A percentile compares a stretch with the other conserved stretches of the same genome.
phyloP scores from a whole-genome alignment of 495 filamentous ascomycete species.

The Aspergillus baeticus region DNA sequence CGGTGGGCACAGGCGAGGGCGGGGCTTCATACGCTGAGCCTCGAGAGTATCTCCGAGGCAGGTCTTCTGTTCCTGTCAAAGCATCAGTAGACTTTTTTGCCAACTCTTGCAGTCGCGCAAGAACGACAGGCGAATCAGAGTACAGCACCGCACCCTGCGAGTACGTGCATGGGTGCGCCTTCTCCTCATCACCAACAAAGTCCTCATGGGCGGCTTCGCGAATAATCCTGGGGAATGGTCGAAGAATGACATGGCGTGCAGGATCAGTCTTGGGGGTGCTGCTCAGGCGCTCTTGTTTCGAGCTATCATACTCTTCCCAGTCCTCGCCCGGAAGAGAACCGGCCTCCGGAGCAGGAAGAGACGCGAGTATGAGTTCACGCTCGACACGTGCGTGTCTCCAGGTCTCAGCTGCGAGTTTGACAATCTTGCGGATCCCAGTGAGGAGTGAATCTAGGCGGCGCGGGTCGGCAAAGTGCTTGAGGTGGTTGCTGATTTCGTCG shows the following conservation, averaged over 20 bases:
- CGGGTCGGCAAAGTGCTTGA: slow-evolving; percentile 58
- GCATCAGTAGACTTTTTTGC: slow-evolving; percentile 37
- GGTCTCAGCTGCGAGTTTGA: slow-evolving; percentile 63
- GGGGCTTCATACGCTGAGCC: slow-evolving; percentile 15
- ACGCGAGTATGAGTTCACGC: slow-evolving; percentile 57
- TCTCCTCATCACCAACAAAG: slow-evolving; percentile 42
- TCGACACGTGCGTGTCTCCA: slow-evolving; percentile 65
- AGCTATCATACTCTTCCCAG: slow-evolving; percentile 46
- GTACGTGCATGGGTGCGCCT: slow-evolving; percentile 45
- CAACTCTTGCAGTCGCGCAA: slow-evolving; percentile 50
- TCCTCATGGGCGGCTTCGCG: slow-evolving; percentile 58
- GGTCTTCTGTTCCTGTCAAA: slow-evolving; percentile 21
- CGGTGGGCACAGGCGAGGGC: slow-evolving; percentile 5
- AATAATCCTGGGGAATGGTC: slow-evolving; percentile 54
- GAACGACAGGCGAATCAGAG: slow-evolving; percentile 52
- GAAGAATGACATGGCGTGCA: slow-evolving; percentile 45
- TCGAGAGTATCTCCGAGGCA: slow-evolving; percentile 18
- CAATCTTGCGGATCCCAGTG: slow-evolving; percentile 53
- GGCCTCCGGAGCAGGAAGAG: slow-evolving; percentile 48
- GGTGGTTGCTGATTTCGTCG: slow-evolving; percentile 58
- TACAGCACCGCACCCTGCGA: slow-evolving; percentile 52
- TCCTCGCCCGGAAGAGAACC: slow-evolving; percentile 38
- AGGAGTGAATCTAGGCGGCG: slow-evolving; percentile 52
- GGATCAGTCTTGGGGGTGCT: slow-evolving; percentile 27
- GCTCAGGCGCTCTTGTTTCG: slow-evolving; percentile 23